Conservation (phyloP, 768 basidiomycete species). For the Postia placenta region DNA sequence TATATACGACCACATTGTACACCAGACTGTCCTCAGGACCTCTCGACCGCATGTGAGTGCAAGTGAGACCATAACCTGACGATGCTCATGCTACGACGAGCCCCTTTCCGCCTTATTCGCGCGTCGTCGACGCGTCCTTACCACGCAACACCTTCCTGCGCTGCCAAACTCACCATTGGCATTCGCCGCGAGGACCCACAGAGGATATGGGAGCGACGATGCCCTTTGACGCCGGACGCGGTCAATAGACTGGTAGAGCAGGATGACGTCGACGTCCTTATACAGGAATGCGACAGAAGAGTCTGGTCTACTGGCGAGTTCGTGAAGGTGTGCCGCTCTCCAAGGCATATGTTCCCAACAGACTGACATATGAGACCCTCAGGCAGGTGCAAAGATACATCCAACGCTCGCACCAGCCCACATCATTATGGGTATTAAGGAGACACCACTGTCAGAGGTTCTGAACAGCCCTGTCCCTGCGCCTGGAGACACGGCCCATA, state of each 20-base stretch:
- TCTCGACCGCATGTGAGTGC: no score
- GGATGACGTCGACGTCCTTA: constrained; percentile 57
- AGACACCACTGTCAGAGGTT: constrained; percentile 64
- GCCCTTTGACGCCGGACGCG: constrained; percentile 73
- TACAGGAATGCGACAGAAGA: constrained; percentile 72
- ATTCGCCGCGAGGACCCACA: constrained; percentile 72
- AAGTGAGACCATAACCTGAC: no score
- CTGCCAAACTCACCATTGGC: constrained; percentile 37
- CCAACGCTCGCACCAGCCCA: constrained; percentile 56
- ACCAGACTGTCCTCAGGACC: no score
- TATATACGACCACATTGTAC: no score
- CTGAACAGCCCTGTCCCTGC: constrained; percentile 37
- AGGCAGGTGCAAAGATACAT: constrained; percentile 77
- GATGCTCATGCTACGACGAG: constrained; percentile 16
- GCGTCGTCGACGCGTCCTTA: background rate
- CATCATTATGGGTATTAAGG: constrained; percentile 85
- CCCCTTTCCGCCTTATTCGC: constrained; percentile 8
- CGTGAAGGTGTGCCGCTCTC: constrained; percentile 42
- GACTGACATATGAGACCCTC: background rate
- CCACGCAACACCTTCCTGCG: constrained; percentile 5
- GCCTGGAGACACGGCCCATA: constrained; percentile 12
- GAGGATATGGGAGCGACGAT: constrained; percentile 84
- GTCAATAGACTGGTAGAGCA: constrained; percentile 54
- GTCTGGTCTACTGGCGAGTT: constrained; percentile 66
- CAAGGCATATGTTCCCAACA: background rate